A percentile compares a stretch with the other conserved stretches of the same genome.
Evolutionary conservation across 2,329 filamentous ascomycete species (phyloP).

Genomic region (Fusarium pininemorale): DNA sequence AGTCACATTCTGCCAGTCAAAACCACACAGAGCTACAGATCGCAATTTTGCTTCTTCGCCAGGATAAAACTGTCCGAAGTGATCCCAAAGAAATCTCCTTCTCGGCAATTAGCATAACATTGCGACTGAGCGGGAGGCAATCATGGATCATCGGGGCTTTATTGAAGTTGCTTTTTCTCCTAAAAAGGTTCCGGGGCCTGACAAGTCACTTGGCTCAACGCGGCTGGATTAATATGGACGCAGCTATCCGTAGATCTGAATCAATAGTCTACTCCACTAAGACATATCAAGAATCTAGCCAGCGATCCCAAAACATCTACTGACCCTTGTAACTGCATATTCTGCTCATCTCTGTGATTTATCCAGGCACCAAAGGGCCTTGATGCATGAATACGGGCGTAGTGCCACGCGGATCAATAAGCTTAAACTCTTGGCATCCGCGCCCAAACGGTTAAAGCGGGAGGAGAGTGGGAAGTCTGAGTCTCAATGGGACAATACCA

Average conservation of each 20-base stretch:
- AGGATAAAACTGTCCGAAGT: no score
- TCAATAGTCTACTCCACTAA: background rate
- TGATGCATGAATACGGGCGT: background rate
- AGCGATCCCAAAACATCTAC: background rate
- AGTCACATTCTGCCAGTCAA: background rate
- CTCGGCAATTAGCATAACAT: background rate
- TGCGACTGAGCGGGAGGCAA: background rate
- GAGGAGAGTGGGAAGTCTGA: background rate
- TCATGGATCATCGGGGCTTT: background rate
- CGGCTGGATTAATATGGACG: background rate
- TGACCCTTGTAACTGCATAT: background rate
- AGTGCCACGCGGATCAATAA: background rate
- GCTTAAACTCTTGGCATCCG: background rate
- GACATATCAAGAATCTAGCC: background rate
- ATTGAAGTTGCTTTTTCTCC: background rate
- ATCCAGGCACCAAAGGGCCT: background rate
- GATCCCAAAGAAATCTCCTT: background rate
- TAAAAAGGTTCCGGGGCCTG: accelerated
- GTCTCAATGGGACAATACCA: background rate
- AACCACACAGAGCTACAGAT: accelerated
- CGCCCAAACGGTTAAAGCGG: background rate
- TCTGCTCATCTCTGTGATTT: no score
- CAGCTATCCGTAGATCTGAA: background rate
- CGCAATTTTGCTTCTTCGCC: no score
- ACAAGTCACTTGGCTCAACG: background rate